Evolutionary conservation across 495 filamentous ascomycete species (phyloP).

Genomic region (Talaromyces proteolyticus): DNA sequence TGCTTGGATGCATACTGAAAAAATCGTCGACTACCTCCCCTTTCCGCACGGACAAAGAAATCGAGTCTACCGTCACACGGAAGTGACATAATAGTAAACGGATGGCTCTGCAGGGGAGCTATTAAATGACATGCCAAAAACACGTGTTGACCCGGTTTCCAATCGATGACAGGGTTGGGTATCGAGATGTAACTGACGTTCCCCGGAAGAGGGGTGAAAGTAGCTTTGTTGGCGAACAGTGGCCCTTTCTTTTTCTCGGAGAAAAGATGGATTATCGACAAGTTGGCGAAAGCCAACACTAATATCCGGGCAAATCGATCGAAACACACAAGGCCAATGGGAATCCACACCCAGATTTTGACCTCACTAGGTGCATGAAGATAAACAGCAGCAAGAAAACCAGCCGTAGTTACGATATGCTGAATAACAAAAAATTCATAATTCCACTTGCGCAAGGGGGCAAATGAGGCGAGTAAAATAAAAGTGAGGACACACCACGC

Average conservation of each 20-base stretch:
- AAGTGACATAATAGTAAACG: constrained; percentile 71
- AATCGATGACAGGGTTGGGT: constrained; percentile 59
- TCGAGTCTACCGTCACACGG: constrained; percentile 56
- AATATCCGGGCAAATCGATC: constrained; percentile 57
- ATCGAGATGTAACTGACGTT: constrained; percentile 66
- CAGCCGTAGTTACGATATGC: constrained; percentile 61
- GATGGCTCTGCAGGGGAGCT: constrained; percentile 67
- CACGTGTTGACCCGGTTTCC: constrained; percentile 74
- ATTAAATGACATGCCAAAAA: constrained; percentile 69
- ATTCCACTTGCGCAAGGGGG: constrained; percentile 58
- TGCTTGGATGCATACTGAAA: constrained; percentile 55
- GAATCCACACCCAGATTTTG: constrained; percentile 61
- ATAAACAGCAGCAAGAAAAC: constrained; percentile 61
- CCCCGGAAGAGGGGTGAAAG: constrained; percentile 55
- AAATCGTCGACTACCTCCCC: constrained; percentile 64
- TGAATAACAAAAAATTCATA: constrained; percentile 84
- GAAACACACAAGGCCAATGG: constrained; percentile 63
- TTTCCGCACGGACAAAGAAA: constrained; percentile 64
- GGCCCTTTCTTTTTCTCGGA: constrained; percentile 13
- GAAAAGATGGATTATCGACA: constrained; percentile 52
- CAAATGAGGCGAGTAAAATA: constrained; percentile 61
- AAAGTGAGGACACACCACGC: constrained; percentile 72
- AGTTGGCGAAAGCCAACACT: constrained; percentile 56
- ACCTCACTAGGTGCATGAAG: constrained; percentile 54
- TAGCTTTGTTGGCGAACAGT: constrained; percentile 42